These are phyloP conservation scores for Casuarina glauca DNA, from an alignment of 306 rosid species.

Conservation along the genomic window DNA sequence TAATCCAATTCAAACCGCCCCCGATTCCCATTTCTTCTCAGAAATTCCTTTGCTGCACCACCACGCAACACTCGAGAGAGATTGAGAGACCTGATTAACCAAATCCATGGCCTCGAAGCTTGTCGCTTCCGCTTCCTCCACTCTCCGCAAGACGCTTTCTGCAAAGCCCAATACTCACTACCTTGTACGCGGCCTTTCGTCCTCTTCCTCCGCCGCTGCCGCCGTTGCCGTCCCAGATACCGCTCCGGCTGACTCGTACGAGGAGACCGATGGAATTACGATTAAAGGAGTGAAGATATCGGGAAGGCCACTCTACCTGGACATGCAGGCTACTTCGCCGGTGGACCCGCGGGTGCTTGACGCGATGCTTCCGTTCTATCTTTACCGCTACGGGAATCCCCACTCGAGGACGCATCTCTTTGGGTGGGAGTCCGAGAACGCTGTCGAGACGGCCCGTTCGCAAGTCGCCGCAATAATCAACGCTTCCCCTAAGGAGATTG, in stretches of 20 bases:
- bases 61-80: conserved; percentile 10
- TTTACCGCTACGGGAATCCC: conserved; percentile 78
- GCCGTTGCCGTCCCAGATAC: background rate
- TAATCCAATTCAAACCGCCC: background rate
- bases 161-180: background rate
- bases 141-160: conserved; percentile 42
- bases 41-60: conserved; percentile 10
- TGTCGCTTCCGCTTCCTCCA: conserved; percentile 37
- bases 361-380: conserved; percentile 76
- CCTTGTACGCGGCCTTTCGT: conserved; percentile 18
- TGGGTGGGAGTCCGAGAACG: conserved; percentile 97
- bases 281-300: conserved; percentile 84
- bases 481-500: conserved; percentile 80
- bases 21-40: background rate
- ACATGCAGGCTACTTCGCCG: conserved; percentile 85
- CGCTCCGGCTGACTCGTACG: conserved; percentile 30
- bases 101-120: conserved; percentile 57
- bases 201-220: conserved; percentile 39
- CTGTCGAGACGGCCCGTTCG: conserved; percentile 77
- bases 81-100: no score
- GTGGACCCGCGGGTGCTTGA: conserved; percentile 94
- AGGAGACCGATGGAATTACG: conserved; percentile 47
- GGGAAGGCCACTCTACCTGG: conserved; percentile 83
- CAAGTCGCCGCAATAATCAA: conserved; percentile 69
- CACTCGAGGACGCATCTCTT: conserved; percentile 88